phyloP scores from a whole-genome alignment of 192 early-diverging fungal species.

The Allomyces arbusculus region DNA sequence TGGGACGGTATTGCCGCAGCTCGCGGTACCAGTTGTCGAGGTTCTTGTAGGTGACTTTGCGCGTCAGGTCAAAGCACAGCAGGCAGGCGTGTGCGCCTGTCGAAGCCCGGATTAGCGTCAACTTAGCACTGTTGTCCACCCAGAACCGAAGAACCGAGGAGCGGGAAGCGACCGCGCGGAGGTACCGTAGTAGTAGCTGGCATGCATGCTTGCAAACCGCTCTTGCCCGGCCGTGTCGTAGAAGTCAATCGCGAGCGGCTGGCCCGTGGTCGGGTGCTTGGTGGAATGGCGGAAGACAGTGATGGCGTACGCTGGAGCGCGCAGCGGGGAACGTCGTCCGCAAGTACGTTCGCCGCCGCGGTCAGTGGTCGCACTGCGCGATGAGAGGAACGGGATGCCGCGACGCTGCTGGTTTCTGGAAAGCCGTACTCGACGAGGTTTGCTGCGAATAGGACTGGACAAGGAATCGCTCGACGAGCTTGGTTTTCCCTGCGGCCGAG shows the following conservation, averaged over 20 bases:
- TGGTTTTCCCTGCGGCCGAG: slow-evolving; percentile 38
- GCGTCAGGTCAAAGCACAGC: slow-evolving; percentile 27
- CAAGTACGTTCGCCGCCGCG: not conserved
- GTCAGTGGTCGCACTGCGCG: not conserved
- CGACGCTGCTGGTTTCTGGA: slow-evolving; percentile 11
- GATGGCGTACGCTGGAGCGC: slow-evolving; percentile 5
- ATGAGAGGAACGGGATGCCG: slow-evolving; percentile 3
- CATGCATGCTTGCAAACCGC: slow-evolving; percentile 31
- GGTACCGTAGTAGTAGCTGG: slow-evolving; percentile 29
- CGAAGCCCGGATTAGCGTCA: not conserved
- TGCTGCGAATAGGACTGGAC: slow-evolving; percentile 27
- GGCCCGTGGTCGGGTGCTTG: not conserved
- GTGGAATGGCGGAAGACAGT: slow-evolving; percentile 15
- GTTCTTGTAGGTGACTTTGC: slow-evolving; percentile 40
- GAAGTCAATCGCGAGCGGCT: slow-evolving; percentile 3
- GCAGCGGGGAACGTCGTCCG: not conserved
- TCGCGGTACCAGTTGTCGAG: slow-evolving; percentile 36
- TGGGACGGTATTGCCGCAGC: slow-evolving; percentile 8
- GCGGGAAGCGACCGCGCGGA: not conserved
- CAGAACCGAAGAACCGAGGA: no score
- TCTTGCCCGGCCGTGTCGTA: slow-evolving; percentile 39
- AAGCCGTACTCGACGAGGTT: slow-evolving; percentile 25
- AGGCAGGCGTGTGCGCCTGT: not conserved
- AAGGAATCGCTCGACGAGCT: slow-evolving; percentile 36
- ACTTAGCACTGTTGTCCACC: no score